Evolutionary conservation across 2,329 filamentous ascomycete genomes (phyloP).

Genomic region (Trichoderma guizhouense): DNA sequence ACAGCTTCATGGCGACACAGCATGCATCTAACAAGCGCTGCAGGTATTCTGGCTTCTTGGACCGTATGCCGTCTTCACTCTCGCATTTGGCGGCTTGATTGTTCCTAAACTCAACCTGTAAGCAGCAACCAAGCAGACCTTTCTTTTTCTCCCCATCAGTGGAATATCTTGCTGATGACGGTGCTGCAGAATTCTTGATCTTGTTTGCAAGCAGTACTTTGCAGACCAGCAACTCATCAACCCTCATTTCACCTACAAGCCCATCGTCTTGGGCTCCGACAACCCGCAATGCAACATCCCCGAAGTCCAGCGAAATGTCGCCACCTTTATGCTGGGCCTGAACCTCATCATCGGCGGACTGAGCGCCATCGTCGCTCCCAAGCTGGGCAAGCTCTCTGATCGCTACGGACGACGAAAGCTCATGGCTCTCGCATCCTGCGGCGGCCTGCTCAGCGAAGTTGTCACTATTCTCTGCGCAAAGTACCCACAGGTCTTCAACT

Average conservation of each 20-base stretch:
- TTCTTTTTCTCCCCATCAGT: neutral
- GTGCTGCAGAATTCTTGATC: constrained; percentile 61
- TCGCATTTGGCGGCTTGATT: constrained; percentile 81
- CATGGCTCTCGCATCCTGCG: constrained; percentile 68
- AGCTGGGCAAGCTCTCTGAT: constrained; percentile 81
- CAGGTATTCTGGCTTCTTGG: constrained; percentile 80
- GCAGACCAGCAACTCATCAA: constrained; percentile 60
- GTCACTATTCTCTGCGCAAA: constrained; percentile 75
- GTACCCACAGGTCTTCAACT: constrained; percentile 68
- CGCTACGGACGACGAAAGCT: constrained; percentile 75
- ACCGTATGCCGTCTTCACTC: constrained; percentile 75
- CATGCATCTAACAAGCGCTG: constrained; percentile 24
- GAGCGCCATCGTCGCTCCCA: constrained; percentile 77
- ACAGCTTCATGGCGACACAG: neutral
- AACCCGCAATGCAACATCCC: constrained; percentile 79
- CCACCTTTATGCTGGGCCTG: constrained; percentile 73
- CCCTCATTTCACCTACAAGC: constrained; percentile 57
- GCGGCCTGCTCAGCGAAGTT: constrained; percentile 70
- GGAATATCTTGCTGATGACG: neutral
- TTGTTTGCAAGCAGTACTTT: constrained; percentile 83
- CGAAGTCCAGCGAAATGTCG: constrained; percentile 72
- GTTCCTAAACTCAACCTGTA: constrained; percentile 83
- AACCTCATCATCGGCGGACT: constrained; percentile 72
- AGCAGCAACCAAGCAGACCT: constrained; percentile 24
- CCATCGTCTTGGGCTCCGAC: constrained; percentile 63